phyloP scores from a whole-genome alignment of 345 rosid species.

The Eucalyptus cloeziana region DNA sequence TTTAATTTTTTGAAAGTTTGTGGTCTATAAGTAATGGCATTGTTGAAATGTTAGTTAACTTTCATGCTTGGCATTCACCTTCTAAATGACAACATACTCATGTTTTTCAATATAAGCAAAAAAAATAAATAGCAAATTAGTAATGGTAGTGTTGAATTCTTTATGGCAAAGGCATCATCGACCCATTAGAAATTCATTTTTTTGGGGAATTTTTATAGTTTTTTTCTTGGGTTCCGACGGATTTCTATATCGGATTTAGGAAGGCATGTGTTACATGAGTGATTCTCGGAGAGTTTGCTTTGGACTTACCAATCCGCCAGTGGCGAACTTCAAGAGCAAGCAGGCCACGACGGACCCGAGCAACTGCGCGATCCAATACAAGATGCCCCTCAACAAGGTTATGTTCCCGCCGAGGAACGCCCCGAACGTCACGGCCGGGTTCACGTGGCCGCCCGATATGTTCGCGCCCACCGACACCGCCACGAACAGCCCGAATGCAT shows the following conservation, averaged over 20 bases:
- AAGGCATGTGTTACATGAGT: neutral
- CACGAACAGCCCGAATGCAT: constrained; percentile 64
- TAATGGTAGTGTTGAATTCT: neutral
- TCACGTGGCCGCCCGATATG: constrained; percentile 87
- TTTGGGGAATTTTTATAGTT: neutral
- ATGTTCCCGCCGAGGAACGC: constrained; percentile 74
- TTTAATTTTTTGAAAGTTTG: neutral
- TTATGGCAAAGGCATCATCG: neutral
- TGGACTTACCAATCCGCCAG: constrained; percentile 42
- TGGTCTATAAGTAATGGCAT: neutral
- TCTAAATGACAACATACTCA: neutral
- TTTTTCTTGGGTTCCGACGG: neutral
- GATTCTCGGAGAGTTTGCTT: neutral
- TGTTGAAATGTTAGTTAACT: neutral
- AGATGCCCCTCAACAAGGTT: constrained; percentile 45
- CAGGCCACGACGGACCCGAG: constrained; percentile 76
- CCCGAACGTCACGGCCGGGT: constrained; percentile 85
- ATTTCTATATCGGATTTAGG: neutral
- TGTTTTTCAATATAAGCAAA: neutral
- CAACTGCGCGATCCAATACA: constrained; percentile 80
- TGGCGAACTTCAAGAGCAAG: constrained; percentile 61
- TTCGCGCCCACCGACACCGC: constrained; percentile 69
- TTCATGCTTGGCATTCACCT: neutral
- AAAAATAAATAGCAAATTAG: neutral
- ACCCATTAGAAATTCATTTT: neutral